Evolutionary conservation across 2,329 filamentous ascomycete species (phyloP).

Genomic region (Diaporthe sp.): DNA sequence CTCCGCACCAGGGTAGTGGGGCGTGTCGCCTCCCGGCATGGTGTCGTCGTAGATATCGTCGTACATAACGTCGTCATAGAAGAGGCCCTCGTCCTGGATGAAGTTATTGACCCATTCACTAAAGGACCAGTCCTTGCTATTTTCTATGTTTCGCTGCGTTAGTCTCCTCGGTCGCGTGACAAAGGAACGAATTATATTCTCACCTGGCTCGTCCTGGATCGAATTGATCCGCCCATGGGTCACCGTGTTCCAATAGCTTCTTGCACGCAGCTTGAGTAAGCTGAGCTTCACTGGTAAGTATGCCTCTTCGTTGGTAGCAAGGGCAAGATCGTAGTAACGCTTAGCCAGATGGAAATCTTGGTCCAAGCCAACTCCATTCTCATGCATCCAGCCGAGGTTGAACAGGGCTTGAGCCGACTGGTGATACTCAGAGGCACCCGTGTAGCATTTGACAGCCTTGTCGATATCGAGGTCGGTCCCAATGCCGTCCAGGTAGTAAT

Average conservation of each 20-base stretch:
- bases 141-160: conserved; percentile 61
- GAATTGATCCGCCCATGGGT: conserved; percentile 93
- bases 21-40: conserved; percentile 71
- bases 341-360: conserved; percentile 99
- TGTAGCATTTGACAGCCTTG: conserved; percentile 94
- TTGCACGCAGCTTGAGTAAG: conserved; percentile 83
- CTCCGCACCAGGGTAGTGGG: conserved; percentile 66
- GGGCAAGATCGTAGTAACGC: conserved; percentile 91
- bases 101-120: conserved; percentile 91
- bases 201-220: conserved; percentile 90
- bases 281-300: conserved; percentile 94
- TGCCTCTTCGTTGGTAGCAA: conserved; percentile 92
- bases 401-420: conserved; percentile 95
- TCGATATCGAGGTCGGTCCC: conserved; percentile 80
- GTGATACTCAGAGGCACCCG: conserved; percentile 89
- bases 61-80: conserved; percentile 72
- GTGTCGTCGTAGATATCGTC: conserved; percentile 68
- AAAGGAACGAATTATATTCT: conserved; percentile 48
- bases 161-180: conserved; percentile 42
- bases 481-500: conserved; percentile 91
- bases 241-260: conserved; percentile 95
- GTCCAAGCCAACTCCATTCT: conserved; percentile 91
- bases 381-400: conserved; percentile 99
- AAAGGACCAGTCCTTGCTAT: conserved; percentile 81
- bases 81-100: conserved; percentile 76